Conservation (phyloP, 192 early-diverging fungal genomes). For the Coemansia sp. region DNA sequence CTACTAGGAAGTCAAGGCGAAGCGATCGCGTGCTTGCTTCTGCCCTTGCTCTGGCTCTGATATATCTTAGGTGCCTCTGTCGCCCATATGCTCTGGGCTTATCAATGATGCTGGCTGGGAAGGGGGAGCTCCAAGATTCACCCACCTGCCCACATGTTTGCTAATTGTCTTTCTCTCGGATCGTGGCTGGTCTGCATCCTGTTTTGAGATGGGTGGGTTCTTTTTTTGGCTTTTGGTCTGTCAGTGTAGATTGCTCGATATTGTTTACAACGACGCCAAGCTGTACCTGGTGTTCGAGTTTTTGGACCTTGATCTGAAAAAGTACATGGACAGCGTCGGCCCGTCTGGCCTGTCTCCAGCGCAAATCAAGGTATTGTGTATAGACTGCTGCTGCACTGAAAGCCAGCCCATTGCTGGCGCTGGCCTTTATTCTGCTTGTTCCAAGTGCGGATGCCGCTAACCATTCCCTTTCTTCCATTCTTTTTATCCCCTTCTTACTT, state of each 20-base stretch:
- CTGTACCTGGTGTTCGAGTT: conserved; percentile 97
- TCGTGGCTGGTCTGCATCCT: background rate
- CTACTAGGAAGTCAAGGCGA: background rate
- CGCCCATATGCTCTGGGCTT: background rate
- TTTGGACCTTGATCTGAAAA: conserved; percentile 86
- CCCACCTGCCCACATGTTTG: background rate
- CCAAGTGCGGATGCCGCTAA: background rate
- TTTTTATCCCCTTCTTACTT: conserved; percentile 11
- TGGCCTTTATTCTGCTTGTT: background rate
- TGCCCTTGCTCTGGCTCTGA: background rate
- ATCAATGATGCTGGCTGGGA: background rate
- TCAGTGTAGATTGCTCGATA: conserved; percentile 75
- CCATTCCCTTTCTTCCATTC: conserved; percentile 1
- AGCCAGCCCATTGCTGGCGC: background rate
- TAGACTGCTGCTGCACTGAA: too few relatives aligned
- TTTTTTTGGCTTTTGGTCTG: background rate
- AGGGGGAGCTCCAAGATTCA: background rate
- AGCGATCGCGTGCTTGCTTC: background rate
- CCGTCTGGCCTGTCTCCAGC: conserved; percentile 53
- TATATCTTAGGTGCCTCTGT: too few relatives aligned
- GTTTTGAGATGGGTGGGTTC: background rate
- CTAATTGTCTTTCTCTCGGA: background rate
- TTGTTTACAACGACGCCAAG: conserved; percentile 82
- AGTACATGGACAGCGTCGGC: conserved; percentile 73
- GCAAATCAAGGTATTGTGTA: conserved; percentile 59